Conservation (phyloP, 2,329 filamentous ascomycete species). For the Trichoderma sp. region DNA sequence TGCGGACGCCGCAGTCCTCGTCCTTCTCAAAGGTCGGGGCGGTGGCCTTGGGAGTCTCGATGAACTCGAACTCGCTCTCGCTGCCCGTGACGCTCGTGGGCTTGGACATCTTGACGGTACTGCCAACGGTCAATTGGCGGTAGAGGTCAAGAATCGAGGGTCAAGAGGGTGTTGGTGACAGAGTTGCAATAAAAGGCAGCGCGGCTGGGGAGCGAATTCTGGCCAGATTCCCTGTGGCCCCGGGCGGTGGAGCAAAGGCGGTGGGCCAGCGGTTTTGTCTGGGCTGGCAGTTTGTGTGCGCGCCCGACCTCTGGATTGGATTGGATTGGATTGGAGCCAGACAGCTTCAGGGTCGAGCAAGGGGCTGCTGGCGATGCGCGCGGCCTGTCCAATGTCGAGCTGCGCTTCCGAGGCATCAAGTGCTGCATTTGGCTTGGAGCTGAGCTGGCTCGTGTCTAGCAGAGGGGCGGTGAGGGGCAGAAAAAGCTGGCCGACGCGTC, state of each 20-base stretch:
- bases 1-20: slow-evolving; percentile 59
- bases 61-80: slow-evolving; percentile 48
- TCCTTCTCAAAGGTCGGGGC: slow-evolving; percentile 65
- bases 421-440: too few species aligned
- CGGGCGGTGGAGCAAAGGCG: slow-evolving; percentile 17
- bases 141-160: slow-evolving; percentile 3
- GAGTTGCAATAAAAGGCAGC: slow-evolving; percentile 12
- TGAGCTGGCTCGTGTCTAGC: background rate
- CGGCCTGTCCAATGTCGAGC: too few species aligned
- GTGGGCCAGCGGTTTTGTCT: slow-evolving; percentile 11
- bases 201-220: slow-evolving; percentile 12
- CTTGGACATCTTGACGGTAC: slow-evolving; percentile 42
- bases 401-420: too few species aligned
- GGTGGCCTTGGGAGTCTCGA: slow-evolving; percentile 45
- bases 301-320: background rate
- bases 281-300: background rate
- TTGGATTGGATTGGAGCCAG: background rate
- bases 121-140: slow-evolving; percentile 36
- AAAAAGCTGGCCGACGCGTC: background rate
- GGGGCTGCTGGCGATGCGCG: background rate
- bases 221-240: slow-evolving; percentile 22
- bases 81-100: slow-evolving; percentile 38
- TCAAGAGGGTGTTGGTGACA: slow-evolving; percentile 9
- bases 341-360: background rate
- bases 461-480: slow-evolving; percentile 24